Conservation (phyloP, 495 filamentous ascomycete genomes). For the Sphaerosporella brunnea region DNA sequence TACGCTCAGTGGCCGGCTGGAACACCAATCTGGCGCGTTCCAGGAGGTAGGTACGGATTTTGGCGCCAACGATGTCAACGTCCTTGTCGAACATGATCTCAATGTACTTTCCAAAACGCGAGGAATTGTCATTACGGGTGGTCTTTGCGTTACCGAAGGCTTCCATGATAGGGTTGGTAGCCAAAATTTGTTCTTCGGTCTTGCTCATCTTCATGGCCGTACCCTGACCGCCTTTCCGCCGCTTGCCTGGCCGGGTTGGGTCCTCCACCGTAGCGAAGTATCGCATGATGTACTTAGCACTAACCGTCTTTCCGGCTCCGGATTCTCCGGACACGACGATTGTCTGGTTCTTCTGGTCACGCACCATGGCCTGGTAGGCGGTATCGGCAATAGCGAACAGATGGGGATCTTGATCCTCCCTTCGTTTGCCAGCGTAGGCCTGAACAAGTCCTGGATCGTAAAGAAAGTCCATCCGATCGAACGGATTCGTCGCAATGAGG, state of each 20-base stretch:
- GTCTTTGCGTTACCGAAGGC: conserved; percentile 99
- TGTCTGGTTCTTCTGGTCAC: conserved; percentile 89
- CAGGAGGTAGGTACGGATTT: conserved; percentile 87
- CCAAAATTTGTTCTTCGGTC: conserved; percentile 94
- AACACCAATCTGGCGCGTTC: conserved; percentile 97
- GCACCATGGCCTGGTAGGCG: conserved; percentile 98
- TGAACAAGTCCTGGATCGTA: conserved; percentile 99
- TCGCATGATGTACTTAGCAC: conserved; percentile 99
- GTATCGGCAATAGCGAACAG: conserved; percentile 98
- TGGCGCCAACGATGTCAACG: conserved; percentile 93
- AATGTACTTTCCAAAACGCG: conserved; percentile 97
- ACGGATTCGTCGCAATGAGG: conserved; percentile 95
- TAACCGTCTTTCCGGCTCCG: conserved; percentile 95
- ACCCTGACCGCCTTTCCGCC: conserved; percentile 46
- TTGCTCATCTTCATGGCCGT: conserved; percentile 96
- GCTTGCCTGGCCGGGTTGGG: conserved; percentile 67
- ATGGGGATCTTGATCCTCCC: conserved; percentile 91
- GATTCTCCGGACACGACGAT: conserved; percentile 98
- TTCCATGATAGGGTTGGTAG: conserved; percentile 99
- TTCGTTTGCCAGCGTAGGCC: conserved; percentile 93
- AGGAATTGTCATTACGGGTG: conserved; percentile 96
- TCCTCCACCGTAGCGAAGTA: conserved; percentile 98
- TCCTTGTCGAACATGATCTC: conserved; percentile 97
- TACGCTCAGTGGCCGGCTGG: conserved; percentile 89
- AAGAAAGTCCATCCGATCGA: conserved; percentile 90